Conservation (phyloP, 371 early-diverging fungal species). For the Mortierella sp. region DNA sequence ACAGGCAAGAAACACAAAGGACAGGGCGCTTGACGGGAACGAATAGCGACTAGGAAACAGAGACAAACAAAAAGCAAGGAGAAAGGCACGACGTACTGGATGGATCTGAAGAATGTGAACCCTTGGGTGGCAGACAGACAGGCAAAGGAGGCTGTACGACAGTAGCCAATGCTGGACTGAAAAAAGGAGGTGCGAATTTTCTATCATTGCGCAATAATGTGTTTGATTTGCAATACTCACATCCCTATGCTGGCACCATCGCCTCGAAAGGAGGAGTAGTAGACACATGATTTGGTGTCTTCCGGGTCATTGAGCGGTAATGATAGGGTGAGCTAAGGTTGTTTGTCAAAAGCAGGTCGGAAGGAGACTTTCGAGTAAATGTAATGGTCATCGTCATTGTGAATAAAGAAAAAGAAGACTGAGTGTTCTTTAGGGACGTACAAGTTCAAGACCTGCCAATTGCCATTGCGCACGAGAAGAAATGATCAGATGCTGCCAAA, state of each 20-base stretch:
- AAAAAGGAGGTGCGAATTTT: neutral
- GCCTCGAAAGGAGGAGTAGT: neutral
- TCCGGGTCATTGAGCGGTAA: neutral
- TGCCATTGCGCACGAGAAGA: too few species aligned
- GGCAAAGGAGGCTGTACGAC: too few species aligned
- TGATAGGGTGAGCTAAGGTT: neutral
- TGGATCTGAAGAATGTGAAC: too few species aligned
- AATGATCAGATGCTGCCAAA: too few species aligned
- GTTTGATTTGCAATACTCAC: neutral
- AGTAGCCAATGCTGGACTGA: neutral
- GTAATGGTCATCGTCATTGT: neutral
- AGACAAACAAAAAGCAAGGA: too few species aligned
- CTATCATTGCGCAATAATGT: neutral
- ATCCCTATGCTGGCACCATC: neutral
- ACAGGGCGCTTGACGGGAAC: neutral
- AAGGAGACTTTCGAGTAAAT: neutral
- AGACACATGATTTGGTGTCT: neutral
- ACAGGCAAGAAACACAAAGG: neutral
- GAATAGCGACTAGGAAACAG: too few species aligned
- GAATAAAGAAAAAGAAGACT: neutral
- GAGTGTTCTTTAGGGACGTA: neutral
- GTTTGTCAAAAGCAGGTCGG: neutral
- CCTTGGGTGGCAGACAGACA: too few species aligned
- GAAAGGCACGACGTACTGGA: too few species aligned
- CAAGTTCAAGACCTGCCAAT: too few species aligned